Evolutionary conservation across 192 early-diverging fungal species (phyloP).

Genomic region (Irineochytrium annulatum): DNA sequence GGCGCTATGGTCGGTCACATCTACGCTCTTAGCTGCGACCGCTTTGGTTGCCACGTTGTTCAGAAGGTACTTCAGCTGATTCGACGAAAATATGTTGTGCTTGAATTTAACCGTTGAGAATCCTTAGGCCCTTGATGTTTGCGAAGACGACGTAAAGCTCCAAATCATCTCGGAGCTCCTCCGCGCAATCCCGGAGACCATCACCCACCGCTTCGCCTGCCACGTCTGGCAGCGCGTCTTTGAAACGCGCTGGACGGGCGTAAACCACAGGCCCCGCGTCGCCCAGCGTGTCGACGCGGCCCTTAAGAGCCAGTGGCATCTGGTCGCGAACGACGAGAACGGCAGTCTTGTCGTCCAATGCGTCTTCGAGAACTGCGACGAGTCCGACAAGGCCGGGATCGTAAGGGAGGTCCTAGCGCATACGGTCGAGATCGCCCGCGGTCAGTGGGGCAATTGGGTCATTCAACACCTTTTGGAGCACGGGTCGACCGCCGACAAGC

Average conservation of each 20-base stretch:
- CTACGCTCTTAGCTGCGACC: conserved; percentile 60
- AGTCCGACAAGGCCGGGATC: conserved; percentile 62
- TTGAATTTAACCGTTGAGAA: not conserved
- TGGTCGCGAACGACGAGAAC: conserved; percentile 72
- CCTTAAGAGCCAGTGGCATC: conserved; percentile 57
- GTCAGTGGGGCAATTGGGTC: conserved; percentile 82
- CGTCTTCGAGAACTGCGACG: conserved; percentile 69
- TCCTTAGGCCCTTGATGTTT: conserved; percentile 54
- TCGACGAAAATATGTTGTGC: not conserved
- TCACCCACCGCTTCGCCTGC: conserved; percentile 71
- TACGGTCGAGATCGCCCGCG: conserved; percentile 61
- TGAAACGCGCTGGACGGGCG: conserved; percentile 59
- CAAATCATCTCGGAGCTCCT: conserved; percentile 61
- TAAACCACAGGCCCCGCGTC: conserved; percentile 26
- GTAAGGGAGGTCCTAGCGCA: conserved; percentile 58
- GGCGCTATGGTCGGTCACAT: conserved; percentile 60
- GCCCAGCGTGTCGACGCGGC: conserved; percentile 59
- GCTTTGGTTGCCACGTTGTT: conserved; percentile 76
- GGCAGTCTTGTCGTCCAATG: conserved; percentile 73
- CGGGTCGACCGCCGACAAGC: conserved; percentile 47
- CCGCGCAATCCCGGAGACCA: conserved; percentile 59
- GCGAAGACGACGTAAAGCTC: conserved; percentile 56
- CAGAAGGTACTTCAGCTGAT: conserved; percentile 51
- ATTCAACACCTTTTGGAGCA: conserved; percentile 75
- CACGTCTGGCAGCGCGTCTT: conserved; percentile 81